Base-by-base conservation (phyloP, 805 yeast genomes). In the Ogataea populi-albae region DNA sequence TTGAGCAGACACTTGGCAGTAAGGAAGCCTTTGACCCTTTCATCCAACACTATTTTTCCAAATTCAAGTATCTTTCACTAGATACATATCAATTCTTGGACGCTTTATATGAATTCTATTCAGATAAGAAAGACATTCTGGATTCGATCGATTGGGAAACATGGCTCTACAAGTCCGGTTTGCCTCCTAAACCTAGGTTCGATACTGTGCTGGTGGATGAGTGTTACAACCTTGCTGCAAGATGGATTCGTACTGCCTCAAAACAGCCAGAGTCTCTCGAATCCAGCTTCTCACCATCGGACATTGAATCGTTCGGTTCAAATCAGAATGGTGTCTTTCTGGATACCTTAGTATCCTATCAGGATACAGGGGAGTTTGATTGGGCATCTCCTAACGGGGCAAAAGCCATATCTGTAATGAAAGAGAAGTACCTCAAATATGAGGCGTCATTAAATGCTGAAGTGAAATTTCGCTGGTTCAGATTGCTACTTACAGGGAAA, bases 151-250 rank as follows among this genome's bases (percentile, higher is more conserved):
- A 88, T 59, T 88, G 96, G 95, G 70, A 86, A 35, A 61, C 76
- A 18, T 88, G 96, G 96, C 65, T 86, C 37, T 83, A 70, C 60
- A 67, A 72, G 26, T 83, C 93, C 4, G 96, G 96, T 2, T 73
- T 88, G 71, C 96, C 97, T 26, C 95, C 94, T 44, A 82, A 77
- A 55, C 95, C 94, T 11, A 54, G 74, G 23, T 87, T 88, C 54
- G 86, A 86, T 55, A 85, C 95, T 3, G 66, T 79, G 2, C 66
- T 88, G 50, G 95, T 83, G 6, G 87, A 82, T 51, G 72, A 75
- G 52, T 86, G 91, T 50, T 76, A 77, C 48, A 48, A 52, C 3
- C 69, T 88, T 38, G 86, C 89, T 15, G 66, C 69, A 12, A 68
- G 64, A 50, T 89, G 96, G 96, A 61, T 65, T 28, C 43, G 49